phyloP scores from a whole-genome alignment of 352 stramenopile species.

The Lagenidium giganteum region DNA sequence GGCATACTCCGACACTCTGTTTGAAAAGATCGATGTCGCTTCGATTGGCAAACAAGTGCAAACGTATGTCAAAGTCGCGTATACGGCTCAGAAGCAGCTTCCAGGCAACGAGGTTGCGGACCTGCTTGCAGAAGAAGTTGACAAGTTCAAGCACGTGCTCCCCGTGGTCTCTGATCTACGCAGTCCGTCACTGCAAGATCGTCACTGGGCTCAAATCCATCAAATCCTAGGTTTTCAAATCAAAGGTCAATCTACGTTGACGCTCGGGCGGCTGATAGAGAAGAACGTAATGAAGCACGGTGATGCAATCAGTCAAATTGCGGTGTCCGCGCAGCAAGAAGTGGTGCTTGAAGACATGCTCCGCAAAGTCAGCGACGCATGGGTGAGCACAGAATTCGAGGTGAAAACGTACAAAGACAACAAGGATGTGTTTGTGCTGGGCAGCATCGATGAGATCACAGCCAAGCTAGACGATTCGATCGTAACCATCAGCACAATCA shows the following conservation, averaged over 20 bases:
- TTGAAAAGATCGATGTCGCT: conserved; percentile 87
- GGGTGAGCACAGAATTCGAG: conserved; percentile 88
- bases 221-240: conserved; percentile 86
- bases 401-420: conserved; percentile 92
- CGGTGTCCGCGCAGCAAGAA: conserved; percentile 88
- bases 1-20: conserved; percentile 72
- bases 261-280: conserved; percentile 84
- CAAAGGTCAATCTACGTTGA: conserved; percentile 71
- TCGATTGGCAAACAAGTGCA: conserved; percentile 87
- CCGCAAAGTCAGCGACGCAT: conserved; percentile 88
- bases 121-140: conserved; percentile 78
- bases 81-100: conserved; percentile 83
- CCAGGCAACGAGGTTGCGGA: conserved; percentile 82
- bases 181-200: conserved; percentile 57
- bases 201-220: conserved; percentile 76
- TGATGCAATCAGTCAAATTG: conserved; percentile 82
- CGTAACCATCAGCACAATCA: conserved; percentile 91
- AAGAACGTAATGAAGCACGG: conserved; percentile 83
- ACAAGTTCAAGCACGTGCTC: conserved; percentile 87
- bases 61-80: conserved; percentile 85
- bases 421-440: conserved; percentile 92
- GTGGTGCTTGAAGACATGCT: conserved; percentile 91
- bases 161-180: conserved; percentile 73
- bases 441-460: conserved; percentile 89
- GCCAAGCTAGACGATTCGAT: conserved; percentile 91